Evolutionary conservation across 2,329 filamentous ascomycete genomes (phyloP), one percentile per base, ranked within the genome.

Genomic region (Spiromastix sp.): DNA sequence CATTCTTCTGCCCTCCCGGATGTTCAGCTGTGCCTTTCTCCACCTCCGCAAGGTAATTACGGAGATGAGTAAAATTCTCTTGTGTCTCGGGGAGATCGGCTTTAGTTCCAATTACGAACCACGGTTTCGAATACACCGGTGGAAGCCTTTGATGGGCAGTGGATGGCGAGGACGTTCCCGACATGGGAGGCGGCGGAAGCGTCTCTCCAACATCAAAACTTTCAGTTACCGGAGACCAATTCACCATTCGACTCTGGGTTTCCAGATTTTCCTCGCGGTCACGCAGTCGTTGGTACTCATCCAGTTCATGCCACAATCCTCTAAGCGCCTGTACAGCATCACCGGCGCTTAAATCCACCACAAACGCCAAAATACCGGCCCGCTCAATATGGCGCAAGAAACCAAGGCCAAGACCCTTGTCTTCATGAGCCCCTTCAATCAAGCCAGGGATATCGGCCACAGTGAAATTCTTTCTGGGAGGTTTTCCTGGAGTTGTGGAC

Each of bases 81-180:
- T 86, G 74, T 2, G 91, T 93, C 3, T 72, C 72, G 3, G 79
- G 74, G 36, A 93, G 56, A 55, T 96, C 89, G 1, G 85, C 87
- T 61, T 96, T 96, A 13, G 87, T 95, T 1, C 85, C 89, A 28
- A 95, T 78, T 4, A 95, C 87, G 50, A 93, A 91, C 91, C 91
- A 98, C 1, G 91, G 87, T 63, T 98, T 98, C 21, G 74, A 75
- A n/a, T 83, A 82, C 45, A 96, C 93, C 26, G 81, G 76, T n/a
- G 83, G 68, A 8, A 72, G 61, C 21, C 72, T 56, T 16, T 61
- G 67, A 32, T 6, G 26, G 64, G 67, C 13, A 74, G 57, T 22
- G 42, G 38, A 15, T 38, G 35, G 19, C 39, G 18, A 15, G 36
- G 36, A 25, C 36, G 44, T 25, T 30, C 19, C 49, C 38, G 13